Percentiles rank a stretch among this genome's conserved stretches.
Conservation (phyloP, 2,329 filamentous ascomycete species). For the Chrysosporium queenslandicum region DNA sequence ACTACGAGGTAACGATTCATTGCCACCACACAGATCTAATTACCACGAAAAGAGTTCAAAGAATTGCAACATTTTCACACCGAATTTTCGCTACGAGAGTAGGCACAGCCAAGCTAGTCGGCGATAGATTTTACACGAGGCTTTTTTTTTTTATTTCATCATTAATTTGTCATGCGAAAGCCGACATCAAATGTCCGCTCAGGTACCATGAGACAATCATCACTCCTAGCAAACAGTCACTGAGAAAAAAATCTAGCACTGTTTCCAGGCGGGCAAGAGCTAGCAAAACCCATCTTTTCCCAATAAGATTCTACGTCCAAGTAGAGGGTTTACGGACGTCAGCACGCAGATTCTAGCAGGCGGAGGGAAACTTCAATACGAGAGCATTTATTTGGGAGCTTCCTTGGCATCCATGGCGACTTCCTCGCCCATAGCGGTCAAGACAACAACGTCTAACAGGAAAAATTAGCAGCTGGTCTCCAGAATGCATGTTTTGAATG, state of each 20-base stretch:
- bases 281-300: slow-evolving; percentile 7
- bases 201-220: slow-evolving; percentile 7
- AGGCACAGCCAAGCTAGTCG: background rate
- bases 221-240: slow-evolving; percentile 3
- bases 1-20: background rate
- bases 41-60: background rate
- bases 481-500: background rate
- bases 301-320: slow-evolving; percentile 3
- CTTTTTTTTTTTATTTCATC: slow-evolving; percentile 11
- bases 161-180: slow-evolving; percentile 11
- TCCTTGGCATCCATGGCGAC: slow-evolving; percentile 88
- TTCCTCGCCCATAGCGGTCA: slow-evolving; percentile 95
- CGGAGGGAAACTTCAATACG: background rate
- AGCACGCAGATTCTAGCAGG: slow-evolving; percentile 3
- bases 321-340: background rate
- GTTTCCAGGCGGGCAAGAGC: slow-evolving; percentile 7
- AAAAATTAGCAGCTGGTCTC: slow-evolving; percentile 8
- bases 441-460: slow-evolving; percentile 71
- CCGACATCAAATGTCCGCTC: slow-evolving; percentile 9
- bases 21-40: slow-evolving; percentile 8
- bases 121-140: slow-evolving; percentile 3
- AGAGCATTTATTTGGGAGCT: slow-evolving; percentile 44
- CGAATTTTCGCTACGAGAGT: background rate
- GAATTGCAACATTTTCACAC: background rate
- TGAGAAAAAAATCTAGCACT: slow-evolving; percentile 1